phyloP scores from a whole-genome alignment of 2,329 filamentous ascomycete species.

The Claviceps purpurea region DNA sequence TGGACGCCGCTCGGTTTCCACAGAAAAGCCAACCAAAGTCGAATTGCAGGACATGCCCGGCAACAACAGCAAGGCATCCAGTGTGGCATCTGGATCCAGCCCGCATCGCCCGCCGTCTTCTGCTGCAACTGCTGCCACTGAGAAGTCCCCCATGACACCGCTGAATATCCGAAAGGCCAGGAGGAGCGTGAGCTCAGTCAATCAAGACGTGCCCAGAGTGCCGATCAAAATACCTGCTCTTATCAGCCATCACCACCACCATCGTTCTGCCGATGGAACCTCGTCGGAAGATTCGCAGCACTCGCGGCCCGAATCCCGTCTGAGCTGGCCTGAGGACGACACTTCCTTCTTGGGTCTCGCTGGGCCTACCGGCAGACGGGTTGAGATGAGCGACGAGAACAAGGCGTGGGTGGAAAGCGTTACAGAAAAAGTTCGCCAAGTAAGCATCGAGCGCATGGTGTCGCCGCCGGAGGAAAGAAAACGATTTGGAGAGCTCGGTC shows the following conservation, averaged over 20 bases:
- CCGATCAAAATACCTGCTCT: slow-evolving; percentile 31
- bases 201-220: slow-evolving; percentile 18
- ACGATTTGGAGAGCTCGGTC: slow-evolving; percentile 57
- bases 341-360: slow-evolving; percentile 52
- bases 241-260: slow-evolving; percentile 10
- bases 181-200: slow-evolving; percentile 26
- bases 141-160: slow-evolving; percentile 29
- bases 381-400: slow-evolving; percentile 58
- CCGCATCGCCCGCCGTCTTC: slow-evolving; percentile 27
- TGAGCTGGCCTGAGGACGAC: slow-evolving; percentile 47
- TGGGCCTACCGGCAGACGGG: slow-evolving; percentile 51
- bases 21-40: slow-evolving; percentile 34
- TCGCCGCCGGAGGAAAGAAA: slow-evolving; percentile 16
- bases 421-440: slow-evolving; percentile 63
- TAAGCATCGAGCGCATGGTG: slow-evolving; percentile 42
- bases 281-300: slow-evolving; percentile 30
- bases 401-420: slow-evolving; percentile 72
- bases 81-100: slow-evolving; percentile 22
- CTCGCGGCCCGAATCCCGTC: slow-evolving; percentile 38
- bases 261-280: slow-evolving; percentile 24
- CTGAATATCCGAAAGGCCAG: slow-evolving; percentile 43
- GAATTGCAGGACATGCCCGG: slow-evolving; percentile 41
- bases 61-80: slow-evolving; percentile 14
- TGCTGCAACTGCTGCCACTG: slow-evolving; percentile 18
- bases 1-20: slow-evolving; percentile 48